phyloP scores from a whole-genome alignment of 768 basidiomycete genomes.

The Leccinum olivaceopallidum region DNA sequence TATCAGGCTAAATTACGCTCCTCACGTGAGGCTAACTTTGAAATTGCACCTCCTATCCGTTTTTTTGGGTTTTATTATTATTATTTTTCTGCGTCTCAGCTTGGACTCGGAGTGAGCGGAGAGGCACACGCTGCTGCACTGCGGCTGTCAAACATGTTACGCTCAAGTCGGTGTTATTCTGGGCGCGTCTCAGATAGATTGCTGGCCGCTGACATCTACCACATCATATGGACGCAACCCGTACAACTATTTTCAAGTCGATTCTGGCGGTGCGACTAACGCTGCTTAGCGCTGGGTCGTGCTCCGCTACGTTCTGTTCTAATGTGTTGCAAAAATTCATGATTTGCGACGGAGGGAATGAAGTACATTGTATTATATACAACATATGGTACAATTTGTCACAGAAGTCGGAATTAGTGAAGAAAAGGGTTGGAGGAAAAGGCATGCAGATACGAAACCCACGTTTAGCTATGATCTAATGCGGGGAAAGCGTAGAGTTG shows the following conservation, averaged over 20 bases:
- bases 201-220: background rate
- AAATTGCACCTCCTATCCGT: background rate
- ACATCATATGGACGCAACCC: background rate
- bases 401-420: background rate
- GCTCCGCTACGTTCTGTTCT: background rate
- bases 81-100: background rate
- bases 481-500: background rate
- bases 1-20: background rate
- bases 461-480: conserved; percentile 3
- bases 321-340: background rate
- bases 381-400: conserved; percentile 6
- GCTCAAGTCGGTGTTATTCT: background rate
- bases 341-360: background rate
- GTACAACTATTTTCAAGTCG: background rate
- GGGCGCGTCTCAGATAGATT: conserved; percentile 5
- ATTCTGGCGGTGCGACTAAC: background rate
- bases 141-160: background rate
- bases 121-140: no score
- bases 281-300: background rate
- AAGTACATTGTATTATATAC: conserved; percentile 4
- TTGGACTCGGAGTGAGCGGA: no score
- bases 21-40: conserved; percentile 1
- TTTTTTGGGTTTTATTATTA: background rate
- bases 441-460: conserved; percentile 1
- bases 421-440: background rate